phyloP scores from a whole-genome alignment of 345 rosid genomes.

The Dipteronia sinensis region DNA sequence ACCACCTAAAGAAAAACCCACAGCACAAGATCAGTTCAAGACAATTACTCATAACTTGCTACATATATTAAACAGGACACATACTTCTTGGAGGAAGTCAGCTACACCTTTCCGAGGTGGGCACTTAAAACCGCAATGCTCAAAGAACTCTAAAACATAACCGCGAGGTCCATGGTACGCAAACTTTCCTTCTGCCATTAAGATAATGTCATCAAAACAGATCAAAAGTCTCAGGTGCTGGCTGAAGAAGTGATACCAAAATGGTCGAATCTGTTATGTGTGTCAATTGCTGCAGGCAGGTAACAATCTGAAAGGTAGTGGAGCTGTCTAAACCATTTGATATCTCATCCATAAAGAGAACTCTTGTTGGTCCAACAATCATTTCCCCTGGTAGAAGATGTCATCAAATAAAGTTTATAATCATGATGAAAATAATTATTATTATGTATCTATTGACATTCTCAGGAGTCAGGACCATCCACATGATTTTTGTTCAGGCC shows the following conservation, averaged over 20 bases:
- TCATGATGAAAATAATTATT: too few relatives aligned
- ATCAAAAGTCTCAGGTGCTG: conserved; percentile 76
- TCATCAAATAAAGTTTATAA: conserved; percentile 15
- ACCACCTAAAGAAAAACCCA: conserved; percentile 36
- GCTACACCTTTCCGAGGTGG: conserved; percentile 70
- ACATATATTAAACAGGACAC: conserved; percentile 7
- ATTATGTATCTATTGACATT: too few relatives aligned
- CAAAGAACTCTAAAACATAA: conserved; percentile 56
- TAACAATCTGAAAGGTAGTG: conserved; percentile 68
- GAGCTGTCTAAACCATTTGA: conserved; percentile 78
- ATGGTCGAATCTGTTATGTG: conserved; percentile 58
- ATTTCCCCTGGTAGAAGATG: conserved; percentile 50
- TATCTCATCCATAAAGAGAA: conserved; percentile 81
- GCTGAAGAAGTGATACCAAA: conserved; percentile 73
- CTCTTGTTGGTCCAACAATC: conserved; percentile 70
- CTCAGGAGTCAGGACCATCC: too few relatives aligned
- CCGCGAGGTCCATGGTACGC: conserved; percentile 68
- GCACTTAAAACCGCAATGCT: conserved; percentile 68
- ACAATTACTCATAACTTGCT: neutral
- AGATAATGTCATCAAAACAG: conserved; percentile 72
- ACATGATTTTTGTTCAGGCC: too few relatives aligned
- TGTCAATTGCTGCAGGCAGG: conserved; percentile 63
- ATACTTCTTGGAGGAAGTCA: conserved; percentile 74
- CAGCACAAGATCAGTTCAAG: conserved; percentile 4
- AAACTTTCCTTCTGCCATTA: conserved; percentile 66